Conservation (phyloP, 2,329 filamentous ascomycete species). For the Xylaria sp. region DNA sequence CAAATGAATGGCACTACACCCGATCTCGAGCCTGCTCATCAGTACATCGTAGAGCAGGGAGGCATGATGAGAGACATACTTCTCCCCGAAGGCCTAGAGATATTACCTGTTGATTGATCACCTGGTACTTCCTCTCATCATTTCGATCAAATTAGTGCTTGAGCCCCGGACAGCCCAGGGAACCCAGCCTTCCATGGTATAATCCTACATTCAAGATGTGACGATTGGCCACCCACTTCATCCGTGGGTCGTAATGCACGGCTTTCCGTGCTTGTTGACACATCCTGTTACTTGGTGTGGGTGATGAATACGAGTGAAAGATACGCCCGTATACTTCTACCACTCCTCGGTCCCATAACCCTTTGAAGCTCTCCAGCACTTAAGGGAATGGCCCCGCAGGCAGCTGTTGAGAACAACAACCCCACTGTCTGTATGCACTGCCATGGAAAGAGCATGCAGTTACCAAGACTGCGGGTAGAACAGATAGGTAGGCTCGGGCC, state of each 20-base stretch:
- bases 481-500: background rate
- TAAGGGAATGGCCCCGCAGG: background rate
- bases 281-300: background rate
- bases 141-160: background rate
- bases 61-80: slow-evolving; percentile 40
- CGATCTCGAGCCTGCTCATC: slow-evolving; percentile 38
- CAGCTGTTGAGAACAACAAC: background rate
- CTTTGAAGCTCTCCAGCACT: background rate
- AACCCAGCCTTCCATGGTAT: background rate
- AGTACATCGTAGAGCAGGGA: slow-evolving; percentile 37
- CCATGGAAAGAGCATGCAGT: background rate
- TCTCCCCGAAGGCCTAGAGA: slow-evolving; percentile 38
- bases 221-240: background rate
- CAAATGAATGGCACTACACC: slow-evolving; percentile 36
- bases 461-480: background rate
- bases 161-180: background rate
- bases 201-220: background rate
- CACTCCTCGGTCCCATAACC: background rate
- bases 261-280: background rate
- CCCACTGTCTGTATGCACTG: background rate
- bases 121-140: background rate
- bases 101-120: slow-evolving; percentile 39
- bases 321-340: background rate
- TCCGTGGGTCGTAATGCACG: background rate
- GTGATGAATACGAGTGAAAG: background rate